Percentiles rank a stretch among this genome's conserved stretches.
Evolutionary conservation across 2,329 filamentous ascomycete species (phyloP).

Genomic region (Botrytis fragariae): DNA sequence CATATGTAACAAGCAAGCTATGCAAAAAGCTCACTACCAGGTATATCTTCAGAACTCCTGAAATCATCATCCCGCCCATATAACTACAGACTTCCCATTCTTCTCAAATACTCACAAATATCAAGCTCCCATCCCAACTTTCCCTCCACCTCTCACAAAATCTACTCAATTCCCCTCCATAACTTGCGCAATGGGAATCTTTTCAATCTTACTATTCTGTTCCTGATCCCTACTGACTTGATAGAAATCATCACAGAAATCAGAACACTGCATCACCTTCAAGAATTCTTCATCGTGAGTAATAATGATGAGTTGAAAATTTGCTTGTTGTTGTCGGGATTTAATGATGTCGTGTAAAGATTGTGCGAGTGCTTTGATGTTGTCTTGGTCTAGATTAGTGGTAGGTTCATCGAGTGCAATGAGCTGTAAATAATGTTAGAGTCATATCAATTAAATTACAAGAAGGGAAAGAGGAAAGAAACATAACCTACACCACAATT

Average conservation of each 20-base stretch:
- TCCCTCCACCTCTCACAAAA: background rate
- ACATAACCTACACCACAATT: conserved; percentile 70
- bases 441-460: conserved; percentile 6
- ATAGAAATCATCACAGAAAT: conserved; percentile 92
- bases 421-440: conserved; percentile 45
- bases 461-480: background rate
- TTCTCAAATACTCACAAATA: background rate
- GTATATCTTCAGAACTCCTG: background rate
- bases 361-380: conserved; percentile 84
- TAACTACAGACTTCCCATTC: background rate
- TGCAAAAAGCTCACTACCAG: background rate
- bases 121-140: background rate
- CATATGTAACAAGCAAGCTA: background rate
- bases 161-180: conserved; percentile 8
- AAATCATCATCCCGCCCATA: background rate
- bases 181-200: conserved; percentile 6
- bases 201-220: conserved; percentile 84
- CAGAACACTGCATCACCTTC: conserved; percentile 86
- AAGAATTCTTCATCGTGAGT: conserved; percentile 98
- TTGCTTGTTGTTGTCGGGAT: conserved; percentile 76
- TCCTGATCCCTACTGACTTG: conserved; percentile 77
- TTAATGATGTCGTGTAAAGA: conserved; percentile 86
- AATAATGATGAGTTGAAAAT: conserved; percentile 98
- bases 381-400: conserved; percentile 92
- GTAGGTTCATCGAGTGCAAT: conserved; percentile 97